A percentile compares a stretch with the other conserved stretches of the same genome.
phyloP scores from a whole-genome alignment of 257 asterid genomes.

The Agastache rugosa region DNA sequence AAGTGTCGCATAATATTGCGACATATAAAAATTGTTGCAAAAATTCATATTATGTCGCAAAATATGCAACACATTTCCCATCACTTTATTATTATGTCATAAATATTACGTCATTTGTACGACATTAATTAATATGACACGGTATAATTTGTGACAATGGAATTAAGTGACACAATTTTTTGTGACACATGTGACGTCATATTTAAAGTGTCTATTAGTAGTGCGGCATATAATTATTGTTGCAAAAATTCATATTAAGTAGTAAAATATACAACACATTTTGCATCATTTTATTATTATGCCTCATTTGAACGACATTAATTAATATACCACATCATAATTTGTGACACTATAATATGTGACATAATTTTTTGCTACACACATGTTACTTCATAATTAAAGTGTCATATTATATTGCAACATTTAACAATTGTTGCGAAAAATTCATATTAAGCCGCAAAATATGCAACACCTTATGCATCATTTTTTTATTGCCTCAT shows the following conservation, averaged over 20 bases:
- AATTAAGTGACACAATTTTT: too few species aligned
- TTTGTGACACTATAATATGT: background rate
- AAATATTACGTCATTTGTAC: too few species aligned
- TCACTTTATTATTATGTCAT: background rate
- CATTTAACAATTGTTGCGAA: too few species aligned
- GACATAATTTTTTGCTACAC: too few species aligned
- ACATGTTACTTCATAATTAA: too few species aligned
- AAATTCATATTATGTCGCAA: background rate
- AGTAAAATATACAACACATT: background rate
- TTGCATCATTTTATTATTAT: background rate
- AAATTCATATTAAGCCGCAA: too few species aligned
- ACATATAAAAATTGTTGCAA: background rate
- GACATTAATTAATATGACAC: background rate
- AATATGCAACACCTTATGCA: too few species aligned
- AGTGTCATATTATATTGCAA: too few species aligned
- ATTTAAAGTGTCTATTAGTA: background rate
- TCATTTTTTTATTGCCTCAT: too few species aligned
- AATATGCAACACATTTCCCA: background rate
- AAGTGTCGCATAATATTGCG: background rate
- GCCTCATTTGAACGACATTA: background rate
- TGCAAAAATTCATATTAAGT: background rate
- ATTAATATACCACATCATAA: too few species aligned
- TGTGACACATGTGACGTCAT: background rate
- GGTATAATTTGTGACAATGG: too few species aligned
- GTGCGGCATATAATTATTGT: too few species aligned